Conservation (phyloP, 192 early-diverging fungal species). For the Globomyces pollinis-pini region DNA sequence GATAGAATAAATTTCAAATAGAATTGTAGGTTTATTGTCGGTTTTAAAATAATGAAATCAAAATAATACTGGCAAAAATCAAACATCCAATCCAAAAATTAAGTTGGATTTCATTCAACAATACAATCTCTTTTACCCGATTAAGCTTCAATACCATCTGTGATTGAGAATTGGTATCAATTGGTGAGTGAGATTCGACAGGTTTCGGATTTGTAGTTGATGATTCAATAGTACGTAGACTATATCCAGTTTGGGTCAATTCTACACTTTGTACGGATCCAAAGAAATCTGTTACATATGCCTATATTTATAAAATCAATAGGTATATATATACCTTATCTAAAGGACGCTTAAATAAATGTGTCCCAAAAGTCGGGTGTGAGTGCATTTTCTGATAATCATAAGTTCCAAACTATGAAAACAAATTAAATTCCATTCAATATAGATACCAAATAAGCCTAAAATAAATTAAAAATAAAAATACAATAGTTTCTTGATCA, state of each 20-base stretch:
- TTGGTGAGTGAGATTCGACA: neutral
- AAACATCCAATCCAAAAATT: constrained; percentile 10
- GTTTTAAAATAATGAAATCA: too few species aligned
- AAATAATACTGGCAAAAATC: too few species aligned
- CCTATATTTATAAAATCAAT: constrained; percentile 26
- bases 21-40: too few species aligned
- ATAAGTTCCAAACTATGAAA: constrained; percentile 59
- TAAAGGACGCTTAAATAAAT: constrained; percentile 71
- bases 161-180: too few species aligned
- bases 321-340: constrained; percentile 78
- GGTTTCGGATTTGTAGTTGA: neutral
- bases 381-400: constrained; percentile 66
- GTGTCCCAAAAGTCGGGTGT: constrained; percentile 74
- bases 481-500: constrained; percentile 43
- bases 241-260: too few species aligned
- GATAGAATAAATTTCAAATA: too few species aligned
- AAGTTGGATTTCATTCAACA: neutral
- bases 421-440: too few species aligned
- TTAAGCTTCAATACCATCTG: too few species aligned
- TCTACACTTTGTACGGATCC: constrained; percentile 89
- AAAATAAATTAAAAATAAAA: too few species aligned
- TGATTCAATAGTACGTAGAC: too few species aligned
- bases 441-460: constrained; percentile 54
- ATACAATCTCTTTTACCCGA: too few species aligned
- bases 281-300: constrained; percentile 90